Percentiles rank a stretch among this genome's conserved stretches.
Conservation (phyloP, 139 green algal genomes). For the Chlamydomonas eustigma region DNA sequence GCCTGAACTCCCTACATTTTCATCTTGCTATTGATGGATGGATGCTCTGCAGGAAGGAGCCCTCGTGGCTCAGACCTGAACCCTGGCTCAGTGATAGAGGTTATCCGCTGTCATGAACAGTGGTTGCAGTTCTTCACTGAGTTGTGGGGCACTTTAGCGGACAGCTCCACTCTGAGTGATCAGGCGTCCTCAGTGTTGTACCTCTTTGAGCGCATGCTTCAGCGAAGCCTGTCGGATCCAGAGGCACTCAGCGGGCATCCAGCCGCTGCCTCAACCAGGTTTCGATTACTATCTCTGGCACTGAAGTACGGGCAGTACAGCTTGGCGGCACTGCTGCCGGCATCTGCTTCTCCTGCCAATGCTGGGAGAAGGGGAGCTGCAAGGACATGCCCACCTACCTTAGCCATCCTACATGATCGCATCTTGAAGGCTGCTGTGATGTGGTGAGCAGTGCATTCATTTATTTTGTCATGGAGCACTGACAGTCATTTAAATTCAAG, state of each 20-base stretch:
- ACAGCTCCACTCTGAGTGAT: constrained; percentile 19
- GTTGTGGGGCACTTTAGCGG: constrained; percentile 23
- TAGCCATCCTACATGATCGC: neutral
- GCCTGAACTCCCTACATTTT: no score
- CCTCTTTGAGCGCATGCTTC: constrained; percentile 33
- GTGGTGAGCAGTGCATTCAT: neutral
- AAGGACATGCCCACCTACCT: neutral
- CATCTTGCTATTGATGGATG: no score
- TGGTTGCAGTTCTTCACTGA: constrained; percentile 35
- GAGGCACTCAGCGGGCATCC: constrained; percentile 53
- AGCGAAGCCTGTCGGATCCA: constrained; percentile 32
- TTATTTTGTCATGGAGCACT: no score
- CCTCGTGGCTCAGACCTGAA: no score
- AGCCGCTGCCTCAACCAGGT: constrained; percentile 46
- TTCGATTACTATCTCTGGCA: constrained; percentile 56
- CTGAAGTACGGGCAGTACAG: constrained; percentile 27
- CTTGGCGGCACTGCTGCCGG: neutral
- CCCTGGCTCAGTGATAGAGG: neutral
- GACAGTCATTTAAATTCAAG: no score
- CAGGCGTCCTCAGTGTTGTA: neutral
- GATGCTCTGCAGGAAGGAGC: no score
- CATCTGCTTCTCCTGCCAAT: neutral
- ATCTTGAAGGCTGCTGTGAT: constrained; percentile 3
- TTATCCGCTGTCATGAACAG: constrained; percentile 23
- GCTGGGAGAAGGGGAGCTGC: no score